phyloP scores from a whole-genome alignment of 345 rosid genomes.

The Stellera chamaejasme region DNA sequence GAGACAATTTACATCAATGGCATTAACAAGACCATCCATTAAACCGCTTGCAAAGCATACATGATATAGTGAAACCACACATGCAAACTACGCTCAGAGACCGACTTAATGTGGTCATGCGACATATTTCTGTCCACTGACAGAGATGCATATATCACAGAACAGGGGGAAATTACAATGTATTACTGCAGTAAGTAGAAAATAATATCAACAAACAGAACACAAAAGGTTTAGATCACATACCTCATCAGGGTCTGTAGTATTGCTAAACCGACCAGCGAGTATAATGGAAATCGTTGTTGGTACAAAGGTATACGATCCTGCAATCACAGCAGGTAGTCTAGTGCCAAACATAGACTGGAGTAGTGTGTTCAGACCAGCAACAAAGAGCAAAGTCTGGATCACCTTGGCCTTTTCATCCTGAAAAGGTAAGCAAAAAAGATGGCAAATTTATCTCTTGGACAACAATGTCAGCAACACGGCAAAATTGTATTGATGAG shows the following conservation, averaged over 20 bases:
- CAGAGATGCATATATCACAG: too few species aligned
- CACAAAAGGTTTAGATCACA: constrained; percentile 2
- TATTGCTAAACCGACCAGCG: constrained; percentile 66
- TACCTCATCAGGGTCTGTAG: constrained; percentile 58
- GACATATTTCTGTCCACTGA: neutral
- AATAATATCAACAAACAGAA: neutral
- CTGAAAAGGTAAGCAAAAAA: constrained; percentile 26
- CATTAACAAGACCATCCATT: too few species aligned
- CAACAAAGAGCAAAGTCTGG: constrained; percentile 91
- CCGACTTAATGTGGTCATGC: neutral
- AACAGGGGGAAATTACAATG: neutral
- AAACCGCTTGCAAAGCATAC: too few species aligned
- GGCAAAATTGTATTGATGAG: neutral
- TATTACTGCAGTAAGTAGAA: constrained; percentile 1
- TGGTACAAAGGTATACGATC: constrained; percentile 86
- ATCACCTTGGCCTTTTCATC: constrained; percentile 93
- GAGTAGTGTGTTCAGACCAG: constrained; percentile 90
- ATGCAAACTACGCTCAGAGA: too few species aligned
- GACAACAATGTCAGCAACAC: neutral
- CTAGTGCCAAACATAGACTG: constrained; percentile 80
- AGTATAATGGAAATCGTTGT: constrained; percentile 89
- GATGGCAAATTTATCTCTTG: neutral
- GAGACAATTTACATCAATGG: too few species aligned
- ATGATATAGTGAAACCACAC: too few species aligned
- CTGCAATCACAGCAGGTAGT: constrained; percentile 92